Evolutionary conservation across 2,329 filamentous ascomycete species (phyloP), one percentile per base, ranked within the genome.

Genomic region (Fusarium foetens): DNA sequence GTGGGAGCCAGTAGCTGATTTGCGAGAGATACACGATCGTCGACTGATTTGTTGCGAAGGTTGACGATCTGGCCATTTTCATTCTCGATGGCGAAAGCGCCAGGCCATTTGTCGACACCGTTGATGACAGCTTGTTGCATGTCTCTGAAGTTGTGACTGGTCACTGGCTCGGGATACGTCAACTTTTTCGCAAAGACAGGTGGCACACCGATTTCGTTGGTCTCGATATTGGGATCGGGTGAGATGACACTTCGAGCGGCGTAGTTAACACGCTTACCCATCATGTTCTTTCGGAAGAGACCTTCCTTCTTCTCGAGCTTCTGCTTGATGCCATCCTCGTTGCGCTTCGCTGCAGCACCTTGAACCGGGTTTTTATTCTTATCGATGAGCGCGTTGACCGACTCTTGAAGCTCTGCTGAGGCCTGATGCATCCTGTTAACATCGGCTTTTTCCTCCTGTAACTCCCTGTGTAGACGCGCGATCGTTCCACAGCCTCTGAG

Each of bases 181-280:
- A 99, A 86, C 81, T 97, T 98, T 80, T 91, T 94, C 4, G 96
- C 96, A 81, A 99, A 99, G 19, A 98, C 96, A n/a, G 95, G 94
- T 23, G 96, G 96, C 6, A 99, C 95, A 81, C 96, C 96, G 74
- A 99, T 98, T 83, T 99, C 96, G 81, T 97, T 98, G 23, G 96
- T 98, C 82, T 99, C 96, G 77, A 99, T 97, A 79, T 98, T 99
- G 6, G 96, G 96, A 79, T 99, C 96, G 1, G 96, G 96, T 14
- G 95, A 98, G 76, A 99, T 99, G 80, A 99, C 96, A 87, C 93
- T 97, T 81, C 96, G 92, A 41, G 96, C 96, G 54, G 96, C 96
- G 80, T 96, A 98, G 82, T 99, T 98, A 84, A 99, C 96, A 86
- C 96, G 94, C 86, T 99, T 99, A 68, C 96, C 96, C 96, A 99